Percentiles rank a stretch among this genome's conserved stretches.
These are phyloP conservation scores for Entelexis sorbosivorans DNA, from an alignment of 1,139 yeast genomes.

Conservation along the genomic window DNA sequence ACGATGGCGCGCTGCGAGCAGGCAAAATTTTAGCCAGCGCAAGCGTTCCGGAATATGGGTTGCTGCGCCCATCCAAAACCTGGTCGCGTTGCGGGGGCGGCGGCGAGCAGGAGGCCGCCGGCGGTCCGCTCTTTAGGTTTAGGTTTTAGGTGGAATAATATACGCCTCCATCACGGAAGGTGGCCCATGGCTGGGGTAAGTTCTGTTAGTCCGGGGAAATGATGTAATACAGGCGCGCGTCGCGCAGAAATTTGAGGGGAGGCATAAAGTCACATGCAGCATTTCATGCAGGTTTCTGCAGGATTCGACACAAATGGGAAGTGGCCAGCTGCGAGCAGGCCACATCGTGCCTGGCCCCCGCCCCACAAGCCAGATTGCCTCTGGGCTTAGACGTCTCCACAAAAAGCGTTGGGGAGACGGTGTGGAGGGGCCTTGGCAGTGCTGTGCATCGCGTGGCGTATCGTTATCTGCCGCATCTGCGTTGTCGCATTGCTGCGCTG, in stretches of 20 bases:
- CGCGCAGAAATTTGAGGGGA: background rate
- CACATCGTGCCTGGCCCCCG: background rate
- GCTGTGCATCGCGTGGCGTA: background rate
- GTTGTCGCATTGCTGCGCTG: too few species aligned
- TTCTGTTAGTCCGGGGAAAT: background rate
- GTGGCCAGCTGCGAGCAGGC: background rate
- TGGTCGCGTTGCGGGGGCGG: too few species aligned
- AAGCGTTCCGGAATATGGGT: too few species aligned
- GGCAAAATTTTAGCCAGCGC: background rate
- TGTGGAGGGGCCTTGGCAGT: background rate
- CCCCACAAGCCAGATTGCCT: background rate
- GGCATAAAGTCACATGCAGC: background rate
- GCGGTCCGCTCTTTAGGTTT: background rate
- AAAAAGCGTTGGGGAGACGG: background rate
- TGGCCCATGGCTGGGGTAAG: background rate
- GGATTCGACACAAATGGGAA: background rate
- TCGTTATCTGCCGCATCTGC: too few species aligned
- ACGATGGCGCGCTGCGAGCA: background rate
- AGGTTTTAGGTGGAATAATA: background rate
- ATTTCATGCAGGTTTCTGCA: background rate
- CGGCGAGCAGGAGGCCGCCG: too few species aligned
- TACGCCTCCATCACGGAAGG: background rate
- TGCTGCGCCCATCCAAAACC: too few species aligned
- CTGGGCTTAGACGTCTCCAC: background rate
- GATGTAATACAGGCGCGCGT: background rate